phyloP scores from a whole-genome alignment of 495 filamentous ascomycete species.

The Penicillium herquei region DNA sequence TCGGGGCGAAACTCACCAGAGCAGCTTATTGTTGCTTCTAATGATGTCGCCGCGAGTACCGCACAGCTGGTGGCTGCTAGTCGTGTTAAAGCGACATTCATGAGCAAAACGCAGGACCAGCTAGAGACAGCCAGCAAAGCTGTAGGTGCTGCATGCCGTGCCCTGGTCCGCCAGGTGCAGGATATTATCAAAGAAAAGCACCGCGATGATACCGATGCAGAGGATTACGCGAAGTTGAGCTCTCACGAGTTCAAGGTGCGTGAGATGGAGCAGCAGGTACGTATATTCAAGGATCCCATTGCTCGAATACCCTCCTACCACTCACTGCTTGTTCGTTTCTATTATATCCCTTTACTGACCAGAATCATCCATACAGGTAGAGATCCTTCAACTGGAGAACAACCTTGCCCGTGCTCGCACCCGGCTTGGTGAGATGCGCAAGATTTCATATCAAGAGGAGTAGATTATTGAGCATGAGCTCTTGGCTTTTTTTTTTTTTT shows the following conservation, averaged over 20 bases:
- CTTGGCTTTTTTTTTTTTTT: neutral
- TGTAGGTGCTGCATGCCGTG: slow-evolving; percentile 82
- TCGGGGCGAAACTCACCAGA: slow-evolving; percentile 87
- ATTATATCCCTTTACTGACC: slow-evolving; percentile 12
- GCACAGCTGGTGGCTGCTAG: slow-evolving; percentile 95
- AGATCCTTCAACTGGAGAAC: slow-evolving; percentile 96
- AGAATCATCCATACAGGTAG: slow-evolving; percentile 62
- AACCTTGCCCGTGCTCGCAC: slow-evolving; percentile 73
- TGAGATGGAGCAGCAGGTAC: slow-evolving; percentile 99
- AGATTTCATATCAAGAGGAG: slow-evolving; percentile 94
- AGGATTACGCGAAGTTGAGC: slow-evolving; percentile 84
- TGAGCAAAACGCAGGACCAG: slow-evolving; percentile 91
- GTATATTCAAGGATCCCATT: slow-evolving; percentile 27
- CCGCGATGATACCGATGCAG: slow-evolving; percentile 68
- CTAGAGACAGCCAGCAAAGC: slow-evolving; percentile 91
- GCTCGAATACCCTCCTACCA: slow-evolving; percentile 6
- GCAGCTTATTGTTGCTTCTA: slow-evolving; percentile 95
- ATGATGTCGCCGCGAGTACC: slow-evolving; percentile 93
- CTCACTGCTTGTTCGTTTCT: neutral
- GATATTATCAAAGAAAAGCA: slow-evolving; percentile 84
- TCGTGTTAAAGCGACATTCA: slow-evolving; percentile 95
- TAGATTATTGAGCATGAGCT: slow-evolving; percentile 16
- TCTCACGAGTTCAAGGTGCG: slow-evolving; percentile 95
- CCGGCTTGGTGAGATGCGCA: slow-evolving; percentile 94
- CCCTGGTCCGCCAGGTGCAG: slow-evolving; percentile 90